Evolutionary conservation across 2,329 filamentous ascomycete species (phyloP), one percentile per base, ranked within the genome.

Genomic region (Diatrype stigma): DNA sequence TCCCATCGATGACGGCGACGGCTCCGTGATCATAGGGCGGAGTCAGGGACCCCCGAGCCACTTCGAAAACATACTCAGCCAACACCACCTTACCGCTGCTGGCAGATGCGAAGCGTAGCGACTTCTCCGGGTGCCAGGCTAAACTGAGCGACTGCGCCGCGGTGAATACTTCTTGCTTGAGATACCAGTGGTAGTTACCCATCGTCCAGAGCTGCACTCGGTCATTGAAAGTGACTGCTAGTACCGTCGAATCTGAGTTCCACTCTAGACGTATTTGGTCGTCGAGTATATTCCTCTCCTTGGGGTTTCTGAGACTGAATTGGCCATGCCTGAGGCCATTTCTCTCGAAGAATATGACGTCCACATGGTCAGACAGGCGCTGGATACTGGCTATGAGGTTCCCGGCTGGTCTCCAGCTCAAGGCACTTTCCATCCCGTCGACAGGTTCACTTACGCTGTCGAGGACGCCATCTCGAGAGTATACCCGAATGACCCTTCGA

Each of bases 241-340:
- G 77, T 1, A 96, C 90, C 1, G 86, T 93, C 0, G 94, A 99
- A 66, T 99, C 93, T 4, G 84, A 79, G 64, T 96, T 99, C 94
- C 94, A 99, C 45, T 81, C 79, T 14, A 99, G 74, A 26, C 73
- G 72, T 49, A 96, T 85, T 46, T 78, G 74, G 40, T 78, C 77
- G 11, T 76, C 78, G 58, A 79, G 74, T 1, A 73, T 70, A 7
- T 78, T 68, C 49, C 80, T 70, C 46, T 85, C 82, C 52, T 84
- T 79, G 12, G 80, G 73, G 3, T 78, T 81, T 45, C 89, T 84
- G 17, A 99, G 76, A n/a, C 84, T 84, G 63, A 97, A 99, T 58
- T 96, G 83, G 4, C 94, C 94, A 69, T 99, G 94, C n/a, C 93
- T 83, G 52, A 99, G 78, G n/a, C 94, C 94, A 62, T 99, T 99